phyloP scores from a whole-genome alignment of 305 asterid genomes.

The Fraxinus albicans region DNA sequence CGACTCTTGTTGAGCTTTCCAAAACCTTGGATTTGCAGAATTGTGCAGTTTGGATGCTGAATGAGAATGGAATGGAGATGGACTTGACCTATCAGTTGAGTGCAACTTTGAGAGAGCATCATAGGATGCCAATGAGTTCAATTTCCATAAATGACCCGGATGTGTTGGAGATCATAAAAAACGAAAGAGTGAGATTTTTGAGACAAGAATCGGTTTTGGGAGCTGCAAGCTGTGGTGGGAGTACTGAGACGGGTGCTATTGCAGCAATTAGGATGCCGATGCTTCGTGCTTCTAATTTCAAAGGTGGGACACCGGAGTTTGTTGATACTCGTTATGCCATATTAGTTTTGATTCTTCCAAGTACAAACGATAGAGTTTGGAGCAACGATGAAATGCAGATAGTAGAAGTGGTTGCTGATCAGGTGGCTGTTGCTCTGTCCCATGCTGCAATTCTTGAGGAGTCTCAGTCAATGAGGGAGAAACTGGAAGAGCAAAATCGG shows the following conservation, averaged over 20 bases:
- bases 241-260: constrained; percentile 59
- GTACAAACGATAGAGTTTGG: constrained; percentile 62
- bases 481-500: constrained; percentile 73
- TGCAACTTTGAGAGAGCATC: not conserved
- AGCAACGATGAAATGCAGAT: constrained; percentile 71
- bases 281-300: constrained; percentile 83
- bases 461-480: constrained; percentile 83
- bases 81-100: constrained; percentile 45
- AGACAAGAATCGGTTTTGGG: constrained; percentile 63
- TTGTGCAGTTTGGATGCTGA: constrained; percentile 96
- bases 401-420: constrained; percentile 87
- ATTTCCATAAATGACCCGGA: constrained; percentile 56
- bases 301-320: constrained; percentile 96
- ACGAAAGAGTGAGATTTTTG: constrained; percentile 62
- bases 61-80: constrained; percentile 64
- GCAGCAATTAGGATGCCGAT: constrained; percentile 97
- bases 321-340: constrained; percentile 83
- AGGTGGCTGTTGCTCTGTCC: constrained; percentile 95
- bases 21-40: constrained; percentile 76
- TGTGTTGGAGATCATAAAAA: constrained; percentile 61
- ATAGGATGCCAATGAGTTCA: not conserved
- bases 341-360: constrained; percentile 82
- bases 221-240: constrained; percentile 64
- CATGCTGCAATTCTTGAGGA: constrained; percentile 96
- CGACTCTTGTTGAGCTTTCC: constrained; percentile 90